Conservation (phyloP, 73 alveolate genomes). For the Diophrys sp. region DNA sequence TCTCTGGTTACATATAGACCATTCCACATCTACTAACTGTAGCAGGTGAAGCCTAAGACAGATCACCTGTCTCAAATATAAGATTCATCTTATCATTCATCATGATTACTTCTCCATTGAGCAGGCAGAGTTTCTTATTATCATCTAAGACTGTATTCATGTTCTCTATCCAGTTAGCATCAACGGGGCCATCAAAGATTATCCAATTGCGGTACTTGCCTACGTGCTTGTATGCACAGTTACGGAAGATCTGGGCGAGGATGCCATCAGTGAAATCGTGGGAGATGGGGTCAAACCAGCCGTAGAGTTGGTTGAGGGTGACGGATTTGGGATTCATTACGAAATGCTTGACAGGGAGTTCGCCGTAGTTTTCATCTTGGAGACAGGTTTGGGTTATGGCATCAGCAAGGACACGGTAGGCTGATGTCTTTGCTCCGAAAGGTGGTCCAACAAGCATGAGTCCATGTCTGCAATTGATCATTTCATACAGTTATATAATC, state of each 20-base stretch:
- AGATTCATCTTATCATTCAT: slow-evolving; percentile 93
- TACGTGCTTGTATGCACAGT: slow-evolving; percentile 62
- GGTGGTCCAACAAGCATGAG: slow-evolving; percentile 92
- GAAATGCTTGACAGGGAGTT: slow-evolving; percentile 58
- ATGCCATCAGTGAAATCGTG: slow-evolving; percentile 76
- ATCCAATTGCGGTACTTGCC: slow-evolving; percentile 85
- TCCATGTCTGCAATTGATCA: slow-evolving; percentile 89
- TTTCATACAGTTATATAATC: slow-evolving; percentile 88
- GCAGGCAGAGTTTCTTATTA: slow-evolving; percentile 92
- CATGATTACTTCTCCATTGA: slow-evolving; percentile 90
- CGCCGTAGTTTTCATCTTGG: slow-evolving; percentile 44
- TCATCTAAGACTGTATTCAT: slow-evolving; percentile 97
- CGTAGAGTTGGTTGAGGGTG: slow-evolving; percentile 60
- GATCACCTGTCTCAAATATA: slow-evolving; percentile 97
- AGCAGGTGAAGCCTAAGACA: slow-evolving; percentile 98
- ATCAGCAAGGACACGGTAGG: slow-evolving; percentile 71
- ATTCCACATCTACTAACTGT: slow-evolving; percentile 98
- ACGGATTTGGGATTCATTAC: slow-evolving; percentile 69
- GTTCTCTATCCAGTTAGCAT: slow-evolving; percentile 96
- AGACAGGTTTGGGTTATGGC: slow-evolving; percentile 64
- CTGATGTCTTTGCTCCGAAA: slow-evolving; percentile 85
- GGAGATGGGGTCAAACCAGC: slow-evolving; percentile 67
- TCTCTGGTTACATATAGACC: slow-evolving; percentile 95
- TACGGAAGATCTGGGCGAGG: slow-evolving; percentile 36
- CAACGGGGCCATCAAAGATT: slow-evolving; percentile 98